Evolutionary conservation across 1,284 basidiomycete genomes (phyloP).

Genomic region (Tremellales sp.): DNA sequence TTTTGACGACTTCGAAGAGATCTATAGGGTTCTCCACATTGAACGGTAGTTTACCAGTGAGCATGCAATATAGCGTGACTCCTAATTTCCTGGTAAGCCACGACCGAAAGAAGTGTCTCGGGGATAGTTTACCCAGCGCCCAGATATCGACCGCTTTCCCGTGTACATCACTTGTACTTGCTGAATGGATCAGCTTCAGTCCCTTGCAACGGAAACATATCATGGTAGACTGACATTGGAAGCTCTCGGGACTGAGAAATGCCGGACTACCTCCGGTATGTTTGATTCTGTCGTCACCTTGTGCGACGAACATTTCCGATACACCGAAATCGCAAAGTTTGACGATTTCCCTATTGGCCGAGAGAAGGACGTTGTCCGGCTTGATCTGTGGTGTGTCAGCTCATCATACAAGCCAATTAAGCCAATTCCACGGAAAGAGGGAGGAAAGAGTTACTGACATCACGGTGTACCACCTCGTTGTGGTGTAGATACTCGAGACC

Average conservation of each 20-base stretch:
- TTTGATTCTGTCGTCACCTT: conserved; percentile 49
- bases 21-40: conserved; percentile 51
- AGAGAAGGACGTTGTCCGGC: conserved; percentile 55
- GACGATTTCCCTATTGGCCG: conserved; percentile 50
- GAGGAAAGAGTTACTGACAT: conserved; percentile 29
- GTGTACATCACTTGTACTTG: conserved; percentile 35
- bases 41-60: conserved; percentile 54
- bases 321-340: conserved; percentile 59
- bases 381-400: conserved; percentile 43
- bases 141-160: conserved; percentile 56
- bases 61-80: conserved; percentile 56
- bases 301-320: conserved; percentile 53
- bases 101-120: too few species aligned
- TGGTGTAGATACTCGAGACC: conserved; percentile 55
- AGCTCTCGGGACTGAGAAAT: conserved; percentile 55
- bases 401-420: neutral
- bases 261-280: conserved; percentile 54
- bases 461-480: conserved; percentile 54
- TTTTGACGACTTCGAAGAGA: conserved; percentile 52
- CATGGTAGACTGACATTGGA: too few species aligned
- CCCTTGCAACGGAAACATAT: conserved; percentile 12
- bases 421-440: neutral
- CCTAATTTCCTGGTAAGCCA: conserved; percentile 33
- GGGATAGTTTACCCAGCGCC: conserved; percentile 49
- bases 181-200: conserved; percentile 3